phyloP scores from a whole-genome alignment of 2,329 filamentous ascomycete genomes.

The Chaetomiaceae sp. region DNA sequence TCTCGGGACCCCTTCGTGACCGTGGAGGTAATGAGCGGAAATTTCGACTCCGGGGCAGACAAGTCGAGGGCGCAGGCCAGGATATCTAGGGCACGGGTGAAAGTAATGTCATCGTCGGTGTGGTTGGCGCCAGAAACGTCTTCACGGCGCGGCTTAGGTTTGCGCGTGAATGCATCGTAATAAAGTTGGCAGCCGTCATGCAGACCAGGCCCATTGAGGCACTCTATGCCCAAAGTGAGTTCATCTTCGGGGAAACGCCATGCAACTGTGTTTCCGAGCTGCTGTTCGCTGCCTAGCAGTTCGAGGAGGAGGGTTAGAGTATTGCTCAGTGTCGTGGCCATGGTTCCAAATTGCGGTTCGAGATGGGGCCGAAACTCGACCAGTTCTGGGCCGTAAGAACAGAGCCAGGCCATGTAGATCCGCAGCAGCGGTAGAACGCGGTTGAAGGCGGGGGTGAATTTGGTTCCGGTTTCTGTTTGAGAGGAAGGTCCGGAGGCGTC shows the following conservation, averaged over 20 bases:
- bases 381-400: slow-evolving; percentile 43
- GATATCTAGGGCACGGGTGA: slow-evolving; percentile 47
- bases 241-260: slow-evolving; percentile 52
- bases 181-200: slow-evolving; percentile 40
- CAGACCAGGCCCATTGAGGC: slow-evolving; percentile 38
- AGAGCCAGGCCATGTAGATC: slow-evolving; percentile 53
- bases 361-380: slow-evolving; percentile 44
- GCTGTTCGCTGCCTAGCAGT: slow-evolving; percentile 37
- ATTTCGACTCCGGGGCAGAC: slow-evolving; percentile 35
- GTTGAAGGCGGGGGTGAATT: slow-evolving; percentile 37
- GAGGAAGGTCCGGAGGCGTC: slow-evolving; percentile 9
- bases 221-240: slow-evolving; percentile 41
- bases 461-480: slow-evolving; percentile 22
- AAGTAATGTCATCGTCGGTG: slow-evolving; percentile 24
- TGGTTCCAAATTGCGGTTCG: slow-evolving; percentile 42
- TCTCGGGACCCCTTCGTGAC: slow-evolving; percentile 13
- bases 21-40: slow-evolving; percentile 34
- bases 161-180: slow-evolving; percentile 26
- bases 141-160: slow-evolving; percentile 28
- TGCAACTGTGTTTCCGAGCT: slow-evolving; percentile 36
- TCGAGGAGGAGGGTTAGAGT: slow-evolving; percentile 48
- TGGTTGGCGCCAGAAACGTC: slow-evolving; percentile 16
- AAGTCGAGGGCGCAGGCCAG: slow-evolving; percentile 47
- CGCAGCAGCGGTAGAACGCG: slow-evolving; percentile 50
- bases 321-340: slow-evolving; percentile 44